phyloP scores from a whole-genome alignment of 371 early-diverging fungal species.

The Zychaea mexicana region DNA sequence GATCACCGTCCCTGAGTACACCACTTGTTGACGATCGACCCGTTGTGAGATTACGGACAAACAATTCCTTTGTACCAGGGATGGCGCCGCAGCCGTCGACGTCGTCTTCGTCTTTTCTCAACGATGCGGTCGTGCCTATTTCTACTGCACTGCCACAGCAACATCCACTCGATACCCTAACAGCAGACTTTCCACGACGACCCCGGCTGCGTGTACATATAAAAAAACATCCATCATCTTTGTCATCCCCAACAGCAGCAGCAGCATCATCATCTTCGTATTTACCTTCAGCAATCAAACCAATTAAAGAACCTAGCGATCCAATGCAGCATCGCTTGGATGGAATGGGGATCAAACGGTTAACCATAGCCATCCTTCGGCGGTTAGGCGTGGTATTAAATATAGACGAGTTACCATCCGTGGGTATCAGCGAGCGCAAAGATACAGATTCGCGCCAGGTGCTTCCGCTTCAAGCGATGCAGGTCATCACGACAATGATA shows the following conservation, averaged over 20 bases:
- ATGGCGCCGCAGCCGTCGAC: not conserved
- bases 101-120: not conserved
- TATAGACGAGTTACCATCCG: conserved; percentile 33
- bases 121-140: not conserved
- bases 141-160: not conserved
- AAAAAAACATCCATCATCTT: conserved; percentile 17
- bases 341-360: conserved; percentile 26
- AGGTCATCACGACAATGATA: conserved; percentile 46
- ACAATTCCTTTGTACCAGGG: not conserved
- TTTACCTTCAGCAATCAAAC: not conserved
- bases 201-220: conserved; percentile 14
- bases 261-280: not conserved
- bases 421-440: conserved; percentile 28
- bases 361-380: conserved; percentile 37
- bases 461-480: conserved; percentile 45
- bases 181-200: not conserved
- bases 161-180: not conserved
- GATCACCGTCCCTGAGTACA: conserved; percentile 14
- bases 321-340: conserved; percentile 46
- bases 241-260: not conserved
- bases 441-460: conserved; percentile 41
- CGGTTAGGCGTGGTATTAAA: conserved; percentile 32
- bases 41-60: not conserved
- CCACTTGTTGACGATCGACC: conserved; percentile 3
- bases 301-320: conserved; percentile 8